A percentile compares a stretch with the other conserved stretches of the same genome.
Evolutionary conservation across 768 basidiomycete species (phyloP).

Genomic region (Mycena galopus): DNA sequence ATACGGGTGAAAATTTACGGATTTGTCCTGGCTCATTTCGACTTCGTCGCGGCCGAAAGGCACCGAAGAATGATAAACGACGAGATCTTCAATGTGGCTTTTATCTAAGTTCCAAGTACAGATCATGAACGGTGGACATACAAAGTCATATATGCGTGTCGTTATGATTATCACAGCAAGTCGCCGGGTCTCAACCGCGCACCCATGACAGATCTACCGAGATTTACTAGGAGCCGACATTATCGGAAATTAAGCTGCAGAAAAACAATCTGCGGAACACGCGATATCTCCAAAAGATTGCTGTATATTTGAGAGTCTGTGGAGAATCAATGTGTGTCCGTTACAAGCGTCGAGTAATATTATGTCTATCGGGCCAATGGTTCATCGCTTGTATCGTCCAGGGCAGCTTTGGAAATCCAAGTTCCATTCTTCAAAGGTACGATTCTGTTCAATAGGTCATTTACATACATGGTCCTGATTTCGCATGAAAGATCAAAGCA

Average conservation of each 20-base stretch:
- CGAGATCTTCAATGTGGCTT: neutral
- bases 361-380: neutral
- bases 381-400: neutral
- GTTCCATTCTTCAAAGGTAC: neutral
- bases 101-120: neutral
- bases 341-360: neutral
- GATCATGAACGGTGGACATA: neutral
- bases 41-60: neutral
- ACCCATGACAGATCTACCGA: neutral
- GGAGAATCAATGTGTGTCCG: neutral
- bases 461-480: neutral
- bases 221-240: neutral
- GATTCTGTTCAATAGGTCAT: neutral
- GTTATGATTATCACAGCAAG: neutral
- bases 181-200: neutral
- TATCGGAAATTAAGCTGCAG: neutral
- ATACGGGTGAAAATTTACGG: neutral
- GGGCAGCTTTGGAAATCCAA: neutral
- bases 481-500: conserved; percentile 2
- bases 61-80: neutral
- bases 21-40: neutral
- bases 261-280: neutral
- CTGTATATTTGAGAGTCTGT: neutral
- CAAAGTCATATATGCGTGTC: neutral
- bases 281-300: neutral